Conservation (phyloP, 495 filamentous ascomycete species). For the Penicillium taxi region DNA sequence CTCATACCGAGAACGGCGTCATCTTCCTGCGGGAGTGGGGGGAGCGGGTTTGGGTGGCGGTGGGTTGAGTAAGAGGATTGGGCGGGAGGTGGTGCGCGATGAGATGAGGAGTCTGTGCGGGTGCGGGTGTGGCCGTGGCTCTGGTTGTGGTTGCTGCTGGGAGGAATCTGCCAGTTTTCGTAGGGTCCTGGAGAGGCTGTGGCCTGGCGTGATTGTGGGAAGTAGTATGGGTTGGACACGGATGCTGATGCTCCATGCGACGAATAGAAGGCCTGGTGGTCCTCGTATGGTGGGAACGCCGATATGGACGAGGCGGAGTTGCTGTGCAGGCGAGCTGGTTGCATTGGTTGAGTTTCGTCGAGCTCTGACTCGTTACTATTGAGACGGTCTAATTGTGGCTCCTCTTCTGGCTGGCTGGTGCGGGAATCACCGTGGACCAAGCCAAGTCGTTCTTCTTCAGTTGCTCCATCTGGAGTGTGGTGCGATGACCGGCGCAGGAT, state of each 20-base stretch:
- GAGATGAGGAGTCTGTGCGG: conserved; percentile 16
- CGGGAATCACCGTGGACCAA: conserved; percentile 69
- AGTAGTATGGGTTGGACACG: conserved; percentile 20
- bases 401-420: conserved; percentile 12
- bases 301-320: conserved; percentile 26
- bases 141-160: background rate
- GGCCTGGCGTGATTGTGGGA: conserved; percentile 10
- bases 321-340: conserved; percentile 15
- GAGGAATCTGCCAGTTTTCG: conserved; percentile 7
- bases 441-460: conserved; percentile 84
- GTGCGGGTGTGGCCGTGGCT: conserved; percentile 10
- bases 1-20: conserved; percentile 13
- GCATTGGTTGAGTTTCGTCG: conserved; percentile 15
- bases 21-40: conserved; percentile 24
- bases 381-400: conserved; percentile 30
- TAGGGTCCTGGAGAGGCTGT: conserved; percentile 11
- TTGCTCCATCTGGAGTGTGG: conserved; percentile 42
- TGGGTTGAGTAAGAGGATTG: conserved; percentile 24
- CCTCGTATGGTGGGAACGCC: conserved; percentile 31
- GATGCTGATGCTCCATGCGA: conserved; percentile 6
- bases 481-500: conserved; percentile 42
- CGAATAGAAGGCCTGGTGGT: conserved; percentile 19
- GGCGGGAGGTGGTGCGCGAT: conserved; percentile 16
- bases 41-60: conserved; percentile 23
- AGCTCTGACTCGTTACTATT: conserved; percentile 22